Conservation (phyloP, 208 protist genomes). For the Angomonas desouzai region DNA sequence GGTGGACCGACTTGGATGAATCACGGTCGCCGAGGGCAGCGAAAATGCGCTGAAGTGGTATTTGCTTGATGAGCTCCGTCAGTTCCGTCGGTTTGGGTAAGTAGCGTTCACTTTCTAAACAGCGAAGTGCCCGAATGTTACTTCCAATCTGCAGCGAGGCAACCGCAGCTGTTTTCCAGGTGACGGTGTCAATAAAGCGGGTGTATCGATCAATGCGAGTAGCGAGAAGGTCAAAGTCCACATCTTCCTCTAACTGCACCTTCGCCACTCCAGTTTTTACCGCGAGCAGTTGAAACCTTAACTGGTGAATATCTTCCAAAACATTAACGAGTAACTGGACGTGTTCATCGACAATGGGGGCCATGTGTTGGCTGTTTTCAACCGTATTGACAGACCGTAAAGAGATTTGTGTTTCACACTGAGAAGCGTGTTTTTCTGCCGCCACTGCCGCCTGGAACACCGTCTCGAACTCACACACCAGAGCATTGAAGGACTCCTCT, state of each 20-base stretch:
- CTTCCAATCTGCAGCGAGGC: conserved; percentile 69
- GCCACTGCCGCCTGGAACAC: conserved; percentile 26
- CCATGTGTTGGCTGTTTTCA: neutral
- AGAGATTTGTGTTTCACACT: neutral
- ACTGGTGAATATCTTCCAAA: conserved; percentile 67
- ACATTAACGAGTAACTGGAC: conserved; percentile 61
- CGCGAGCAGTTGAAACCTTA: conserved; percentile 47
- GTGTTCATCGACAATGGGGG: conserved; percentile 33
- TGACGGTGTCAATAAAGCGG: conserved; percentile 35
- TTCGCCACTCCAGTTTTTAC: conserved; percentile 7
- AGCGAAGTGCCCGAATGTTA: conserved; percentile 72
- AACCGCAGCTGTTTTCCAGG: conserved; percentile 33
- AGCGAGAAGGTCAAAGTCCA: conserved; percentile 16
- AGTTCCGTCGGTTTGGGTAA: conserved; percentile 28
- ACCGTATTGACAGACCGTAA: conserved; percentile 4
- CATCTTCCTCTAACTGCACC: conserved; percentile 6
- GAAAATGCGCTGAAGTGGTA: conserved; percentile 80
- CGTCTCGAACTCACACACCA: conserved; percentile 47
- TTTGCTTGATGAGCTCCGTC: conserved; percentile 15
- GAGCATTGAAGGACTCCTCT: conserved; percentile 24
- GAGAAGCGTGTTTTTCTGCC: conserved; percentile 8
- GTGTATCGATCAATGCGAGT: conserved; percentile 30
- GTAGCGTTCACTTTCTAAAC: conserved; percentile 56
- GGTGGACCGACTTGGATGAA: conserved; percentile 69
- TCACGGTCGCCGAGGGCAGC: conserved; percentile 74